These are phyloP conservation scores for Lanmaoa rubissima DNA, from an alignment of 768 basidiomycete species.

Conservation along the genomic window DNA sequence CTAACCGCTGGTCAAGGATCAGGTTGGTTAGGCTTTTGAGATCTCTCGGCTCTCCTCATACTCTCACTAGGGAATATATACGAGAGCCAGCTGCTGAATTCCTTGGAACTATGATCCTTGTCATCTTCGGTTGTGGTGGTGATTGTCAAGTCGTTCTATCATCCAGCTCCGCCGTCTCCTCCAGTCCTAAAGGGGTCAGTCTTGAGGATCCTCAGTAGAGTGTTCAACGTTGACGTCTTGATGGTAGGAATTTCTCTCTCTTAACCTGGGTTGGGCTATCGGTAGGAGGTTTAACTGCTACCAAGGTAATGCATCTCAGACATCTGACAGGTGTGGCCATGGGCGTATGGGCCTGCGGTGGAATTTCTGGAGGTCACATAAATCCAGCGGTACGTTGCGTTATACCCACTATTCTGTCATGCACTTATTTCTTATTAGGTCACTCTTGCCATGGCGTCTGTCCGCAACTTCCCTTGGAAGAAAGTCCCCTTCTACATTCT, in stretches of 20 bases:
- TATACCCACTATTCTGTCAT: not conserved
- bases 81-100: conserved; percentile 67
- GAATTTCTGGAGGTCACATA: conserved; percentile 73
- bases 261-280: conserved; percentile 33
- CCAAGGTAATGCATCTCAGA: not conserved
- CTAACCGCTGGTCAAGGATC: conserved; percentile 55
- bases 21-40: conserved; percentile 37
- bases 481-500: conserved; percentile 73
- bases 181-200: conserved; percentile 56
- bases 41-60: conserved; percentile 1
- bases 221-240: not conserved
- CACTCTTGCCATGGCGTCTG: conserved; percentile 65
- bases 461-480: conserved; percentile 74
- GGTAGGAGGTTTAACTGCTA: conserved; percentile 16
- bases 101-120: conserved; percentile 53
- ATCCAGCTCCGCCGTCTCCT: conserved; percentile 41
- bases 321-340: conserved; percentile 46
- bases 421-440: conserved; percentile 41
- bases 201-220: not conserved
- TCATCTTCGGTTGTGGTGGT: conserved; percentile 59
- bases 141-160: conserved; percentile 58
- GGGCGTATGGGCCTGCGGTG: conserved; percentile 66
- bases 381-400: conserved; percentile 58
- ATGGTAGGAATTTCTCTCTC: conserved; percentile 22
- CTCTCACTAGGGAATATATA: conserved; percentile 38